Evolutionary conservation across 2,329 filamentous ascomycete genomes (phyloP), one percentile per base, ranked within the genome.

Genomic region (Aspergillus phoenicis): DNA sequence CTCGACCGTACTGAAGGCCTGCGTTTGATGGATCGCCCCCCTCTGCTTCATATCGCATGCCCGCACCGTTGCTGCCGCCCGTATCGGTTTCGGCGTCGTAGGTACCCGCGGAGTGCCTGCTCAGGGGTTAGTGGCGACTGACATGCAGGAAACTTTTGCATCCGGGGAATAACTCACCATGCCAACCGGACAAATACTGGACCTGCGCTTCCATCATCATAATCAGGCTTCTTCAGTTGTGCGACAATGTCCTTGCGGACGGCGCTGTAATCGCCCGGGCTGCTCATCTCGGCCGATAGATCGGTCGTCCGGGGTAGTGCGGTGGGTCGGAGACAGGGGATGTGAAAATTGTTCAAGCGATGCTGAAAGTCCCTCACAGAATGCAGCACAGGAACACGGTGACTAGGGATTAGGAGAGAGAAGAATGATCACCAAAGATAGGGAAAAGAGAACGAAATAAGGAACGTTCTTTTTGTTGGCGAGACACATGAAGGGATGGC

Each of bases 21-120:
- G 86, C 85, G 73, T 89, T 89, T 59, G 86, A 84, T 4, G 86
- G 85, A 70, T 89, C 86, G 62, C 85, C 86, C 61, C 85, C 85
- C 76, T 88, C 86, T 24, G 80, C 76, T 75, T 88, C 85, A 70
- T 87, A 89, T 36, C 86, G 81, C 86, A 89, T 89, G 17, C 85
- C 86, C 0, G 87, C 86, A 61, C 87, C 87, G 70, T 89, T 89
- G 26, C 82, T 85, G 39, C 86, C 86, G 38, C 87, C 87, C 0
- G 86, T 89, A 68, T 86, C 83, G 58, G 84, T 84, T 58, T 80
- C 78, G 30, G 76, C 75, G 68, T 86, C 83, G 72, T 88, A 89
- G 5, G 86, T 89, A 28, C 87, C 86, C 1, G 86, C 76, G n/a
- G 83, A 83, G 75, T 89, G 87, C 84, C 84, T 84, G 58, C 52